These are phyloP conservation scores for Exidia glandulosa DNA, from an alignment of 768 basidiomycete species.

Conservation along the genomic window DNA sequence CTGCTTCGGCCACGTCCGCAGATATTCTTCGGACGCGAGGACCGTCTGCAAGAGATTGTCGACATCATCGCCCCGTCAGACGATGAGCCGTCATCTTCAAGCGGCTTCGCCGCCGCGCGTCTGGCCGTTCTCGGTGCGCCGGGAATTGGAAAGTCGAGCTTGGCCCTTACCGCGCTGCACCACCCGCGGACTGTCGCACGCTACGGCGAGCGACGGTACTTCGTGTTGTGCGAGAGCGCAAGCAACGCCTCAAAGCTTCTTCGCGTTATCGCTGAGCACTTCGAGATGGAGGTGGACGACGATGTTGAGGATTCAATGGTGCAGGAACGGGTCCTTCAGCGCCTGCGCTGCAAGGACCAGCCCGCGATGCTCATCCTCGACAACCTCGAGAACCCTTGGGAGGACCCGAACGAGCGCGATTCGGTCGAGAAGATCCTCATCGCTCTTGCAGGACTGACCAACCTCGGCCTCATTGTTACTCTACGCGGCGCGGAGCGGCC, in stretches of 20 bases:
- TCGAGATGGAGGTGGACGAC: neutral
- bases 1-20: neutral
- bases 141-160: neutral
- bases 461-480: neutral
- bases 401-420: neutral
- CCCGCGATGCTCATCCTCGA: neutral
- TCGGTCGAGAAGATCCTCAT: neutral
- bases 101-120: neutral
- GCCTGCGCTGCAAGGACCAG: neutral
- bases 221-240: neutral
- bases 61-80: neutral
- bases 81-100: neutral
- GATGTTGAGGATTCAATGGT: neutral
- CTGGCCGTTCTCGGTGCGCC: neutral
- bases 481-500: neutral
- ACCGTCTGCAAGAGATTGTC: neutral
- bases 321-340: neutral
- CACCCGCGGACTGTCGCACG: neutral
- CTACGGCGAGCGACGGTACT: neutral
- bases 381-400: neutral
- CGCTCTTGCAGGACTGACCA: neutral
- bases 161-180: neutral
- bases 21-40: neutral
- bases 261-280: neutral
- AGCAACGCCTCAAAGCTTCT: neutral